Conservation (phyloP, 192 early-diverging fungal genomes). For the Cladochytrium replicatum region DNA sequence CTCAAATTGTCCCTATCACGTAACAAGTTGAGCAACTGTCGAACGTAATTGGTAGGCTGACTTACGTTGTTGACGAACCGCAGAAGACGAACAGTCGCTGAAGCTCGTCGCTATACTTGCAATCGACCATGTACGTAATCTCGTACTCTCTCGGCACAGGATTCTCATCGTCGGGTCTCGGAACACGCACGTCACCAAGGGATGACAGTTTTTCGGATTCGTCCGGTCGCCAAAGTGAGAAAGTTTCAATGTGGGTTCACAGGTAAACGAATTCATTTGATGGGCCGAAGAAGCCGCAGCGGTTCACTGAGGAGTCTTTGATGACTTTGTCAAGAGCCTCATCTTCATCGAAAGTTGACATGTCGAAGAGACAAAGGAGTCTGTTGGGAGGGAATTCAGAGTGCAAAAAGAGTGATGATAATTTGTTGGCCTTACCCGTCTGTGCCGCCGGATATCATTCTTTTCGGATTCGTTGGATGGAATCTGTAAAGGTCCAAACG, state of each 20-base stretch:
- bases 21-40: constrained; percentile 16
- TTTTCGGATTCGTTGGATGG: constrained; percentile 27
- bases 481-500: constrained; percentile 15
- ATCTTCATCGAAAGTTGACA: constrained; percentile 67
- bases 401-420: neutral
- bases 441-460: constrained; percentile 36
- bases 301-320: constrained; percentile 73
- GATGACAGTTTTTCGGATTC: constrained; percentile 26
- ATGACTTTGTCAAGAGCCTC: constrained; percentile 75
- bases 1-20: constrained; percentile 58
- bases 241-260: constrained; percentile 83
- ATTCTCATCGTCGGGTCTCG: constrained; percentile 9
- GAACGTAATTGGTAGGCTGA: constrained; percentile 3
- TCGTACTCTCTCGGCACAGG: constrained; percentile 23
- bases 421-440: constrained; percentile 14
- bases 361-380: constrained; percentile 66
- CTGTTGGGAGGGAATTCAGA: constrained; percentile 1
- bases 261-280: constrained; percentile 75
- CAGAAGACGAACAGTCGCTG: constrained; percentile 69
- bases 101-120: constrained; percentile 53
- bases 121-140: constrained; percentile 66
- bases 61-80: constrained; percentile 62
- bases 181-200: constrained; percentile 73
- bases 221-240: constrained; percentile 65
- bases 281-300: constrained; percentile 87